Evolutionary conservation across 2,329 filamentous ascomycete species (phyloP).

Genomic region (Cadophora sp.): DNA sequence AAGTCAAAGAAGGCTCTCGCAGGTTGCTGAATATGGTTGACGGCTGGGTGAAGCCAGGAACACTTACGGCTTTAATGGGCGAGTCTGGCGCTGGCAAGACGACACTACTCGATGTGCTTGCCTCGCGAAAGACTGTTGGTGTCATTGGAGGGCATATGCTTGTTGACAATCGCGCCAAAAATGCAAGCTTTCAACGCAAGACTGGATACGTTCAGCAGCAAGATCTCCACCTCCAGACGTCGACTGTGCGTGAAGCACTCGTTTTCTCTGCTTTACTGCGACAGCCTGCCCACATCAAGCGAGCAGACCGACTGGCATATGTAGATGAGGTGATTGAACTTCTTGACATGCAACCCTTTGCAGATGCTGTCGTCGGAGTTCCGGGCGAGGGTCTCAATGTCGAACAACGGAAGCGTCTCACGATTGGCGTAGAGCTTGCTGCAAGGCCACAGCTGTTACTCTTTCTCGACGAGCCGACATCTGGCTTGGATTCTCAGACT

Average conservation of each 20-base stretch:
- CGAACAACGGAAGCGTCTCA: conserved; percentile 77
- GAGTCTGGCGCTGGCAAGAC: conserved; percentile 84
- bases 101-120: conserved; percentile 84
- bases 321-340: conserved; percentile 91
- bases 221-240: conserved; percentile 84
- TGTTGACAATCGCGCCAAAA: conserved; percentile 68
- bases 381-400: conserved; percentile 84
- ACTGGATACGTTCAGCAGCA: conserved; percentile 78
- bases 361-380: conserved; percentile 88
- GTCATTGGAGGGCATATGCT: conserved; percentile 86
- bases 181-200: conserved; percentile 87
- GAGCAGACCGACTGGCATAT: conserved; percentile 81
- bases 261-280: conserved; percentile 85
- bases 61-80: conserved; percentile 83
- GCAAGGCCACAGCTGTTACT: conserved; percentile 89
- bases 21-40: conserved; percentile 85
- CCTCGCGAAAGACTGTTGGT: conserved; percentile 86
- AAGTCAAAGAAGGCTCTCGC: conserved; percentile 78
- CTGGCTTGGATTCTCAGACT: conserved; percentile 90
- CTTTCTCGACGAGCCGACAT: conserved; percentile 94
- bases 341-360: conserved; percentile 87
- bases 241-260: conserved; percentile 87
- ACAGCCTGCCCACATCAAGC: conserved; percentile 77
- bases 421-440: conserved; percentile 91
- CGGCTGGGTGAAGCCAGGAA: conserved; percentile 93